These are phyloP conservation scores for Tylopilus rubrobrunneus DNA, from an alignment of 768 basidiomycete genomes.

Conservation along the genomic window DNA sequence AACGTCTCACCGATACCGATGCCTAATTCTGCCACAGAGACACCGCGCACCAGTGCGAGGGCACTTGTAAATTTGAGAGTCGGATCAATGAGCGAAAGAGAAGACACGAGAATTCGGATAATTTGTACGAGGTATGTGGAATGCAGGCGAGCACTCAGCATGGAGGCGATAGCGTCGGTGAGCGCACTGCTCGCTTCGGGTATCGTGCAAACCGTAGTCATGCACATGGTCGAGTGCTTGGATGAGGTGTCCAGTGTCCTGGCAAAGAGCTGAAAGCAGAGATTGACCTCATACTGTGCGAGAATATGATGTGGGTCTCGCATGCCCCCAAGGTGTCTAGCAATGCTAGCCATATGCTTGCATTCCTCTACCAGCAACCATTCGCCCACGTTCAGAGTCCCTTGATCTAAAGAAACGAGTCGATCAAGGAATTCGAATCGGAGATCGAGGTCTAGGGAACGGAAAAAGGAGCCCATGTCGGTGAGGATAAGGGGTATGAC, in stretches of 20 bases:
- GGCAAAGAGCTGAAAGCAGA: slow-evolving; percentile 47
- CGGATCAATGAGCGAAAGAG: slow-evolving; percentile 21
- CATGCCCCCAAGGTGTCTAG: slow-evolving; percentile 34
- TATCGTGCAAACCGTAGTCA: slow-evolving; percentile 38
- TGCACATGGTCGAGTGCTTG: slow-evolving; percentile 40
- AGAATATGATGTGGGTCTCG: slow-evolving; percentile 36
- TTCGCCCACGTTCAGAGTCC: slow-evolving; percentile 33
- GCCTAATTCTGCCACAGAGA: slow-evolving; percentile 21
- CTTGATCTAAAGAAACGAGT: slow-evolving; percentile 51
- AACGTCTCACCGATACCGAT: slow-evolving; percentile 24
- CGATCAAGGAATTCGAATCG: slow-evolving; percentile 51
- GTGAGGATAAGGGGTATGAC: slow-evolving; percentile 56
- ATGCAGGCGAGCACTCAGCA: slow-evolving; percentile 48
- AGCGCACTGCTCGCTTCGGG: slow-evolving; percentile 43
- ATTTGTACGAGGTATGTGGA: slow-evolving; percentile 44
- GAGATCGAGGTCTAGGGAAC: slow-evolving; percentile 51
- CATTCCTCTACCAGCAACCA: slow-evolving; percentile 69
- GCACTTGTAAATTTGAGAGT: slow-evolving; percentile 34
- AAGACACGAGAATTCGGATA: slow-evolving; percentile 29
- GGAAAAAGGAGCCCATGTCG: slow-evolving; percentile 55
- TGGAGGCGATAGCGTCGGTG: slow-evolving; percentile 37
- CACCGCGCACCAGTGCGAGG: slow-evolving; percentile 30
- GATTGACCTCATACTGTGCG: slow-evolving; percentile 45
- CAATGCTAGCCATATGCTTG: slow-evolving; percentile 41
- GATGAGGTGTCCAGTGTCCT: slow-evolving; percentile 42